A percentile compares a stretch with the other conserved stretches of the same genome.
phyloP scores from a whole-genome alignment of 2,329 filamentous ascomycete genomes.

The Neobulgaria alba region DNA sequence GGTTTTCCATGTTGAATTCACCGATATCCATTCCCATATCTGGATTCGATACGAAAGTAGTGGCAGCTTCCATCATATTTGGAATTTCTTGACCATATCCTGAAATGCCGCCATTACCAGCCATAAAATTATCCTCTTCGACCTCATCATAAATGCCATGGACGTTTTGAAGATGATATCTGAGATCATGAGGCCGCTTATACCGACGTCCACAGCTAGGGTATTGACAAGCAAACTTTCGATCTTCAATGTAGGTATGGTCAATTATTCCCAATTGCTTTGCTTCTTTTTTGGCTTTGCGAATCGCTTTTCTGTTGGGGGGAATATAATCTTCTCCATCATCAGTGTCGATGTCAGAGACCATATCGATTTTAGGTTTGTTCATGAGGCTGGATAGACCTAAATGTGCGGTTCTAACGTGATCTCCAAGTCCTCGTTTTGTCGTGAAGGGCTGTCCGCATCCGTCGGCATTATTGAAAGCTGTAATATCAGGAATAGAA shows the following conservation, averaged over 20 bases:
- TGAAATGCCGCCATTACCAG: no score
- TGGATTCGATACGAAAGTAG: no score
- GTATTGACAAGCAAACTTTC: conserved; percentile 42
- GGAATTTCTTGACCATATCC: no score
- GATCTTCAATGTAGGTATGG: conserved; percentile 43
- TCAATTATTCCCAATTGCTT: conserved; percentile 36
- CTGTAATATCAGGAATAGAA: conserved; percentile 45
- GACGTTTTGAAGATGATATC: conserved; percentile 40
- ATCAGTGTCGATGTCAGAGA: not conserved
- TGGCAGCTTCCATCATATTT: no score
- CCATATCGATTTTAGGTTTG: not conserved
- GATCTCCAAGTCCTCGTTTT: conserved; percentile 73
- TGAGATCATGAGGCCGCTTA: conserved; percentile 47
- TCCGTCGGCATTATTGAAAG: conserved; percentile 57
- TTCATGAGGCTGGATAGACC: conserved; percentile 39
- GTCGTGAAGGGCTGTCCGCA: conserved; percentile 70
- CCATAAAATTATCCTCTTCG: not conserved
- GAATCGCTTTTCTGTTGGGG: conserved; percentile 6
- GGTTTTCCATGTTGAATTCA: no score
- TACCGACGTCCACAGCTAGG: conserved; percentile 44
- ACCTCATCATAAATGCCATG: not conserved
- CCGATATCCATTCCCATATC: no score
- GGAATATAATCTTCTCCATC: conserved; percentile 1
- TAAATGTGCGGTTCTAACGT: conserved; percentile 75
- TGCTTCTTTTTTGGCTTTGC: conserved; percentile 6